These are phyloP conservation scores for Scutellaria galericulata DNA, from an alignment of 257 asterid genomes.

Conservation along the genomic window DNA sequence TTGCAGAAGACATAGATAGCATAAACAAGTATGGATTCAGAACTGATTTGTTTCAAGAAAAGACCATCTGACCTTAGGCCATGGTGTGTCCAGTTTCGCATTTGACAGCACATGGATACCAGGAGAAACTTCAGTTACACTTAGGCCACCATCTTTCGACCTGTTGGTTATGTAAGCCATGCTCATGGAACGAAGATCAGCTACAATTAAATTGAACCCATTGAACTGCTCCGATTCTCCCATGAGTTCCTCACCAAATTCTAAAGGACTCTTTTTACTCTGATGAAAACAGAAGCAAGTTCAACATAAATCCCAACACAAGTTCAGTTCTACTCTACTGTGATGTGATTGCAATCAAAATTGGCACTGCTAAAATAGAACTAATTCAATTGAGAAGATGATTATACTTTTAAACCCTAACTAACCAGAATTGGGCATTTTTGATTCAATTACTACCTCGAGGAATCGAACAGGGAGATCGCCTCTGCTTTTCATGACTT, in stretches of 20 bases:
- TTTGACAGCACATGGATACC: constrained; percentile 89
- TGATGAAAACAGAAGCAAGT: constrained; percentile 19
- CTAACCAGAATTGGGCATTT: background rate
- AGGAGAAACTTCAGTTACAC: constrained; percentile 60
- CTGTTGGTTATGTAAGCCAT: constrained; percentile 87
- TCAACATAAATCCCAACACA: background rate
- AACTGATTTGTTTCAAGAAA: background rate
- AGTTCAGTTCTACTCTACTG: too few species aligned
- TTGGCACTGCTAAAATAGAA: too few species aligned
- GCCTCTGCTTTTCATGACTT: constrained; percentile 58
- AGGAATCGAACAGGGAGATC: constrained; percentile 82
- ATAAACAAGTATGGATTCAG: background rate
- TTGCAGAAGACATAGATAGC: background rate
- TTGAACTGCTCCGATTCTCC: constrained; percentile 54
- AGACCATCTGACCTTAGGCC: constrained; percentile 70
- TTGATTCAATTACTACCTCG: constrained; percentile 34
- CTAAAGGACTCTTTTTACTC: constrained; percentile 66
- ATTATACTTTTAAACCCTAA: background rate
- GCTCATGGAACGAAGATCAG: constrained; percentile 68
- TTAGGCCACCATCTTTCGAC: constrained; percentile 46
- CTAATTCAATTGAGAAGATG: too few species aligned
- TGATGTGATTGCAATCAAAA: too few species aligned
- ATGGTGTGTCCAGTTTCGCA: constrained; percentile 77
- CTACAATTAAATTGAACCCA: constrained; percentile 80
- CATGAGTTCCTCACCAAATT: constrained; percentile 62